A percentile compares a stretch with the other conserved stretches of the same genome.
Conservation (phyloP, 2,329 filamentous ascomycete species). For the Zasmidium cellare region DNA sequence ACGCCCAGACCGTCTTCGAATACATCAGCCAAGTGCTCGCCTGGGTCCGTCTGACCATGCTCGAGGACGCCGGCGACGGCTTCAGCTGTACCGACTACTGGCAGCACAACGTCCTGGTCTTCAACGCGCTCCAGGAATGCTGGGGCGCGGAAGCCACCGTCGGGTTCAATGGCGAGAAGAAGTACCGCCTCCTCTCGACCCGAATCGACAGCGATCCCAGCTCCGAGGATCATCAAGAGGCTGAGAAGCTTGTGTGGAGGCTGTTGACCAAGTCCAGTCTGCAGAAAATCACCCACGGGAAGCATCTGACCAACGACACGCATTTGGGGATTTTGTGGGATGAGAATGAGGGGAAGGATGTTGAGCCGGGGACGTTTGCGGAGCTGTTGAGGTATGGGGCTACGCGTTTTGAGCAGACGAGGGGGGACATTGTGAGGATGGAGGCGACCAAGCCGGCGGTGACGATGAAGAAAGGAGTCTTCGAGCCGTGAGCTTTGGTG, state of each 20-base stretch:
- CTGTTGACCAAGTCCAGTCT: constrained; percentile 27
- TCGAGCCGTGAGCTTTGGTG: constrained; percentile 10
- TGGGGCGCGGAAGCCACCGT: constrained; percentile 18
- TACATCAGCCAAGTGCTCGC: constrained; percentile 20
- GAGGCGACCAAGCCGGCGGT: constrained; percentile 1
- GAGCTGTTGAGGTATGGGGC: constrained; percentile 33
- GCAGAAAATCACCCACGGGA: constrained; percentile 34
- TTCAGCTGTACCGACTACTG: constrained; percentile 18
- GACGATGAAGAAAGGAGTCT: constrained; percentile 11
- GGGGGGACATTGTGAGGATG: constrained; percentile 11
- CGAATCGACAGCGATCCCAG: constrained; percentile 1
- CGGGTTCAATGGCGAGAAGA: constrained; percentile 16
- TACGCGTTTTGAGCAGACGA: constrained; percentile 32
- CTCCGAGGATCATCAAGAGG: constrained; percentile 9
- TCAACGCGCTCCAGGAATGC: constrained; percentile 17
- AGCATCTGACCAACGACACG: constrained; percentile 24
- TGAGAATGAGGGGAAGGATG: constrained; percentile 23
- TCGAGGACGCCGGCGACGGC: constrained; percentile 11
- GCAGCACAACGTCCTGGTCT: constrained; percentile 15
- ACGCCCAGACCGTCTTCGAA: constrained; percentile 12
- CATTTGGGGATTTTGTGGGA: constrained; percentile 33
- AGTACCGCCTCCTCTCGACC: constrained; percentile 4
- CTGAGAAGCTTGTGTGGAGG: constrained; percentile 22
- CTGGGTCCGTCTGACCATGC: constrained; percentile 18
- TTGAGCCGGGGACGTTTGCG: constrained; percentile 33